Base-by-base conservation (phyloP, 106 monocot genomes). In the Dendrobium nobile region DNA sequence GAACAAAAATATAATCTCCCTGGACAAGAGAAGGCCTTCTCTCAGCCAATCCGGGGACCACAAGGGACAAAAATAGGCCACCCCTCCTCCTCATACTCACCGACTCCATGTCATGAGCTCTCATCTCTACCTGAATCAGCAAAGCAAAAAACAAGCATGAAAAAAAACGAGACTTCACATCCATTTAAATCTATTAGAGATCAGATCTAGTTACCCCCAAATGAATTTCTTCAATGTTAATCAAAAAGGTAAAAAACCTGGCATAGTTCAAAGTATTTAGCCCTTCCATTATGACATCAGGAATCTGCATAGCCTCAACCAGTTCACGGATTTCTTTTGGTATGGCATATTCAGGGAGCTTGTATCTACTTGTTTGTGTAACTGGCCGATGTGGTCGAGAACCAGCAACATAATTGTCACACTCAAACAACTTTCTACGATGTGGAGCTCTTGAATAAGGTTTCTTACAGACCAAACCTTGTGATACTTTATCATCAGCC, bases 181-280 rank as follows among this genome's bases (percentile, higher is more conserved):
- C 41, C 19, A 41, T 54, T 7, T 26, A 19, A 51, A 22, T 18
- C 40, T 54, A 27, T 51, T 22, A 54, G 41, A 51, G 20, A 41
- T 33, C n/a, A 64, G n/a, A 51, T 4, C 26, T 20, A 67, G 40
- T 79, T 86, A 99, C 99, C 94, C 93, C 91, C 48, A 95, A 79
- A 85, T 91, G 76, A 4, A 99, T 86, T 89, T 99, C 99, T 91
- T 99, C 99, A 89, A 95, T 93, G 79, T 85, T 75, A 72, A 99
- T 78, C 42, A 99, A 82, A 64, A 84, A 82, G 79, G 91, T 93
- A 81, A 99, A 95, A 51, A 74, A 93, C 33, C 79, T 75, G 5
- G 83, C 48, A 85, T 99, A 99, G 78, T 93, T 95, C 22, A 19
- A 55, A 20, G 6, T 24, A 73, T 80, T 84, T 58, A 99, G 56